Evolutionary conservation across 768 basidiomycete genomes (phyloP), one percentile per base, ranked within the genome.

Genomic region (Mycena kentingensis): DNA sequence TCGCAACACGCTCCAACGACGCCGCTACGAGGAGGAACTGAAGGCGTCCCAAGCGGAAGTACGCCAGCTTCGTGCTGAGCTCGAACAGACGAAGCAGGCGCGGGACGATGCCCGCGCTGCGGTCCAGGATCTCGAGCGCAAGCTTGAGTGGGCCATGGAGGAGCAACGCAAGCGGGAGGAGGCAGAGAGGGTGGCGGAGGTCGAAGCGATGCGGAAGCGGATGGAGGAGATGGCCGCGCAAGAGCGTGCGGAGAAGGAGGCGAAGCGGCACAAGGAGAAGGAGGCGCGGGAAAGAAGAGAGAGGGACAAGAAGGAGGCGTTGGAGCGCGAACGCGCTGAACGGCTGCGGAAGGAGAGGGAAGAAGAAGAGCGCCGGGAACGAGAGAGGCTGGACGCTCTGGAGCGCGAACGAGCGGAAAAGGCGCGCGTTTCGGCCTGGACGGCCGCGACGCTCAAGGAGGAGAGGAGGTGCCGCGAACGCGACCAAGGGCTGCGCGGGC

Each of bases 261-360:
- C 41, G 18, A 26, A 52, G 16, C 50, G 24, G 42, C 43, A 46
- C n/a, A 52, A 54, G 8, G 7, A 37, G 18, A 18, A 37, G 12
- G 41, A 15, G 18, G 31, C 48, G 16, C 50, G 24, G 42, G 37
- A 46, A n/a, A 52, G 51, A 32, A 35, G 35, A 21, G 19, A 45
- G 45, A 29, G 26, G 42, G 41, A 43, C n/a, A 37, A 52, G 32
- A 37, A 55, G 18, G 51, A 44, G 44, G 60, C 57, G 38, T 31
- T 26, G 15, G 57, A 54, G 36, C 22, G 26, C 1, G 3, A 41
- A 21, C 24, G 28, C 16, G 44, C 24, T 16, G 48, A 49, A 16
- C 57, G 57, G 21, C 34, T 39, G 29, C 49, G 25, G n/a, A 48
- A 49, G 8, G 49, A 51, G 12, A 27, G 43, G 5, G 44, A 57